These are phyloP conservation scores for Silene coronaria DNA, from an alignment of 179 eudicot genomes.

Conservation along the genomic window DNA sequence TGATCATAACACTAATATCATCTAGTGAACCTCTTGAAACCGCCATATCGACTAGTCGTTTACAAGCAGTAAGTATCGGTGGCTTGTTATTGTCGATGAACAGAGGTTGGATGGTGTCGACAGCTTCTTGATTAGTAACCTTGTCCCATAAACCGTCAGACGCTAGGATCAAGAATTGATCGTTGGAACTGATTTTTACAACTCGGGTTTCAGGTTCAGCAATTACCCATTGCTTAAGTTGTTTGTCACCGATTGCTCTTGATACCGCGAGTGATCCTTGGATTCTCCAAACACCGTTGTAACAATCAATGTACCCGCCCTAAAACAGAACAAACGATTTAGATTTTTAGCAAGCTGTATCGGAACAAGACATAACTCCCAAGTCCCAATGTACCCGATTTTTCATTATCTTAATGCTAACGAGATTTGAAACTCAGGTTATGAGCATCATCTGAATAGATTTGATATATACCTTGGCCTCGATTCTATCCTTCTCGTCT, in stretches of 20 bases:
- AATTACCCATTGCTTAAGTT: conserved; percentile 84
- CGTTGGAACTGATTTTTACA: conserved; percentile 37
- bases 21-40: conserved; percentile 62
- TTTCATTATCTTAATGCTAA: no score
- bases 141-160: conserved; percentile 94
- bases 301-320: conserved; percentile 83
- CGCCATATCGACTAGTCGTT: conserved; percentile 56
- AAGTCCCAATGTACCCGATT: no score
- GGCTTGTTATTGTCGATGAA: conserved; percentile 27
- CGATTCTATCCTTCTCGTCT: conserved; percentile 69
- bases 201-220: conserved; percentile 71
- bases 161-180: conserved; percentile 80
- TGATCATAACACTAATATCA: conserved; percentile 68
- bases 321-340: conserved; percentile 14
- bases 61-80: conserved; percentile 49
- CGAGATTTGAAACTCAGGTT: no score
- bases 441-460: no score
- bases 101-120: conserved; percentile 46
- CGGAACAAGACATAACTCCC: no score
- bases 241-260: conserved; percentile 72
- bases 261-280: conserved; percentile 87
- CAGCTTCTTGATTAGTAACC: conserved; percentile 81
- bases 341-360: no score
- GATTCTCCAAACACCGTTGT: conserved; percentile 79
- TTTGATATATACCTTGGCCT: conserved; percentile 53